A percentile compares a stretch with the other conserved stretches of the same genome.
phyloP scores from a whole-genome alignment of 176 grass and related monocot species.

The Secale cereale region DNA sequence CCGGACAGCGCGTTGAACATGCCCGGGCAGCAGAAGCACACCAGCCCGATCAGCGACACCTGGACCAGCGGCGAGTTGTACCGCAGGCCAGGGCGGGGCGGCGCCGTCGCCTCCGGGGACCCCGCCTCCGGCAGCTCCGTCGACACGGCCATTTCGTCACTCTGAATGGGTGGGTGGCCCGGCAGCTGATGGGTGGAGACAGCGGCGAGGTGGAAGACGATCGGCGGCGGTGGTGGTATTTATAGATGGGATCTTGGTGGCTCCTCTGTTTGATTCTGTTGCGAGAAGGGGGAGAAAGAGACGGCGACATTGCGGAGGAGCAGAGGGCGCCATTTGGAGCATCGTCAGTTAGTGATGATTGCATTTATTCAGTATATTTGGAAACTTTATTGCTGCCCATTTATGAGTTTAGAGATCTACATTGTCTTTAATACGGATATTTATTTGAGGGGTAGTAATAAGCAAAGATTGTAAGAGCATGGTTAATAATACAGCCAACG shows the following conservation, averaged over 20 bases:
- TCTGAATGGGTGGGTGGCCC: not conserved
- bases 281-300: not conserved
- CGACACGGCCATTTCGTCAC: not conserved
- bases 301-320: not conserved
- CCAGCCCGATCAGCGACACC: conserved; percentile 66
- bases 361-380: not conserved
- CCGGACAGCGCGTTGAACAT: conserved; percentile 99
- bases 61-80: conserved; percentile 84
- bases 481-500: too few species aligned
- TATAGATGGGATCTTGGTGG: not conserved
- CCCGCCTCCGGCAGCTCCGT: not conserved
- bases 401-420: not conserved
- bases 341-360: not conserved
- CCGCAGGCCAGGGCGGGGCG: conserved; percentile 17
- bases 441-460: not conserved
- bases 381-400: not conserved
- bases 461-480: not conserved
- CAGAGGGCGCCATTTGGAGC: not conserved
- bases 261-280: not conserved
- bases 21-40: conserved; percentile 98
- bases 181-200: not conserved
- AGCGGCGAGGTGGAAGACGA: not conserved
- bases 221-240: not conserved
- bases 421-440: not conserved
- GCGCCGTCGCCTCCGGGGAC: not conserved